Conservation (phyloP, 352 stramenopile genomes). For the Paralagenidium karlingii region DNA sequence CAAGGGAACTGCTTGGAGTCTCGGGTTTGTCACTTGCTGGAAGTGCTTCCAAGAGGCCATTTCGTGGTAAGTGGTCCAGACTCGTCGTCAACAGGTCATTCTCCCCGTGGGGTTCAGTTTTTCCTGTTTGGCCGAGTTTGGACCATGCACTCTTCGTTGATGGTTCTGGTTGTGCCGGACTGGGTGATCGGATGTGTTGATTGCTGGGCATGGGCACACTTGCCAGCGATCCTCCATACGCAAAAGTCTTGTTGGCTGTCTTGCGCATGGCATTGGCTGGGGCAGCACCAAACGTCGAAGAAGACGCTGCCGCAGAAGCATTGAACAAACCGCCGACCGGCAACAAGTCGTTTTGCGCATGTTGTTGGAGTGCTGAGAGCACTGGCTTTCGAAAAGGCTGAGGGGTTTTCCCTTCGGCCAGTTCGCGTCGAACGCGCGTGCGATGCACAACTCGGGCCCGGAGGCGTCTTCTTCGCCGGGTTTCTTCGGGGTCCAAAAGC, state of each 20-base stretch:
- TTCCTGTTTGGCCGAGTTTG: no score
- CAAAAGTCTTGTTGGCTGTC: neutral
- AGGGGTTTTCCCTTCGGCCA: conserved; percentile 25
- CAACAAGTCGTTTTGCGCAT: neutral
- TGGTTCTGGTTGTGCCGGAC: no score
- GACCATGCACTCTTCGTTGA: no score
- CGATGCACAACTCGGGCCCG: conserved; percentile 40
- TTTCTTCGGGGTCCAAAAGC: conserved; percentile 41
- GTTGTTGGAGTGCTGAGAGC: neutral
- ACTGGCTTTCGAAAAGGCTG: conserved; percentile 12
- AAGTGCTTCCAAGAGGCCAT: no score
- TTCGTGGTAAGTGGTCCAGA: no score
- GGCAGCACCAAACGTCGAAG: conserved; percentile 1
- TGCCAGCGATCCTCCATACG: conserved; percentile 11
- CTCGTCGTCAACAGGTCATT: no score
- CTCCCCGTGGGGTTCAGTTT: no score
- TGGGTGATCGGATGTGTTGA: neutral
- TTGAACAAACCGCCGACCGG: conserved; percentile 6
- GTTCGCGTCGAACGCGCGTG: conserved; percentile 46
- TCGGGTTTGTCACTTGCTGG: no score
- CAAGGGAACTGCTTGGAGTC: no score
- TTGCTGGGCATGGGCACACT: conserved; percentile 4
- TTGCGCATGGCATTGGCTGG: neutral
- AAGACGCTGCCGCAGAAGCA: conserved; percentile 2
- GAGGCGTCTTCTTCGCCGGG: conserved; percentile 17